Evolutionary conservation across 306 rosid genomes (phyloP).

Genomic region (Psophocarpus tetragonolobus): DNA sequence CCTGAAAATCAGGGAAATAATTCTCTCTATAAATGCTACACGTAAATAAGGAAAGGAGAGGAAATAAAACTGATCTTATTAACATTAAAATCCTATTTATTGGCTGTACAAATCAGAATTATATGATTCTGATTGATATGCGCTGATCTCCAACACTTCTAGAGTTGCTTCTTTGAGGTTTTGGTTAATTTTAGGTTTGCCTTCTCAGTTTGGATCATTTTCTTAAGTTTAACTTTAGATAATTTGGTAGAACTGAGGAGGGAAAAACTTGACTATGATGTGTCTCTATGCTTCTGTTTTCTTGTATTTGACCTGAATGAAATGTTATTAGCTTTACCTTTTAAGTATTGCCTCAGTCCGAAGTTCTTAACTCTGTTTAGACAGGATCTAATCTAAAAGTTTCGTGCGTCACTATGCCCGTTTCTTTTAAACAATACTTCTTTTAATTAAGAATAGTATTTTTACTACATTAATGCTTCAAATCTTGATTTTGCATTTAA

Average conservation of each 20-base stretch:
- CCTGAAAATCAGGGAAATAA: too few species aligned
- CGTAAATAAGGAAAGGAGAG: too few species aligned
- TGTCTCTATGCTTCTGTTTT: neutral
- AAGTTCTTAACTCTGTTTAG: slow-evolving; percentile 10
- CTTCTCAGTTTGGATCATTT: neutral
- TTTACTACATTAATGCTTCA: neutral
- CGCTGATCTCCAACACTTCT: too few species aligned
- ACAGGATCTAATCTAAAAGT: neutral
- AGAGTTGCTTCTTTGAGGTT: neutral
- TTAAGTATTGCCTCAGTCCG: neutral
- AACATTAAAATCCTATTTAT: too few species aligned
- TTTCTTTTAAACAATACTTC: neutral
- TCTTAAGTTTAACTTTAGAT: neutral
- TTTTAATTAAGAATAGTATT: neutral
- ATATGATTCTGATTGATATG: too few species aligned
- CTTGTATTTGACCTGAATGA: neutral
- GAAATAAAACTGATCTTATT: too few species aligned
- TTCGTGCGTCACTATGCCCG: neutral
- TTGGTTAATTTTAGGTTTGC: neutral
- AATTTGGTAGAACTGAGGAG: neutral
- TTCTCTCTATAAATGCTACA: too few species aligned
- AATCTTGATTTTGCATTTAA: slow-evolving; percentile 1
- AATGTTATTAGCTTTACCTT: neutral
- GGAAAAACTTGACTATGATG: neutral
- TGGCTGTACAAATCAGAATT: too few species aligned